These are phyloP conservation scores for Rhizopus sp. DNA, from an alignment of 371 early-diverging fungal genomes.

Conservation along the genomic window DNA sequence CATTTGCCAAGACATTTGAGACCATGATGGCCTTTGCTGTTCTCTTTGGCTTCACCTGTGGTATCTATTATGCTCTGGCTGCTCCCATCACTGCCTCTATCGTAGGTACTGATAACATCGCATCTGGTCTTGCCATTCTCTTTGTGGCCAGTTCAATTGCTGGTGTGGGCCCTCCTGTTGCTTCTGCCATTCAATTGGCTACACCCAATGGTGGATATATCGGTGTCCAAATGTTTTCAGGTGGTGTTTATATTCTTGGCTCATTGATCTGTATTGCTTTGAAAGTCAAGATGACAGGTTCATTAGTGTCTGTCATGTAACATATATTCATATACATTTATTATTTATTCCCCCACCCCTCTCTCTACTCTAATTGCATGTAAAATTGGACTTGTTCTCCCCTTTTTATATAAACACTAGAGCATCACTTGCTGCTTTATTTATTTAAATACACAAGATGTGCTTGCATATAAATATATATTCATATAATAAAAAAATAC, in stretches of 20 bases:
- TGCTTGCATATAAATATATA: too few species aligned
- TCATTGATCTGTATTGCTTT: constrained; percentile 21
- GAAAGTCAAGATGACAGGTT: constrained; percentile 27
- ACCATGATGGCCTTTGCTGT: constrained; percentile 51
- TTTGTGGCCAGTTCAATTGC: constrained; percentile 49
- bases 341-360: neutral
- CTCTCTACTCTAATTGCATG: neutral
- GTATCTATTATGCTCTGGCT: constrained; percentile 43
- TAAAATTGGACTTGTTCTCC: too few species aligned
- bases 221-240: constrained; percentile 48
- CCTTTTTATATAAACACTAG: too few species aligned
- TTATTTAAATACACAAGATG: too few species aligned
- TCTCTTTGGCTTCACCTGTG: constrained; percentile 47
- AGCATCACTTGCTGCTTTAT: too few species aligned
- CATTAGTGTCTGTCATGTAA: constrained; percentile 26
- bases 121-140: constrained; percentile 56
- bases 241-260: constrained; percentile 37
- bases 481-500: too few species aligned
- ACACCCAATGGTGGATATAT: constrained; percentile 30
- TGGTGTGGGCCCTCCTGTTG: constrained; percentile 36
- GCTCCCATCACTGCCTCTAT: constrained; percentile 58
- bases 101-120: constrained; percentile 52
- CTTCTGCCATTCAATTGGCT: constrained; percentile 32
- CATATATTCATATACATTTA: neutral
- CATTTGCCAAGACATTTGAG: constrained; percentile 51